Evolutionary conservation across 163 green algal species (phyloP), one percentile per base, ranked within the genome.

Genomic region (Scenedesmus sp.): DNA sequence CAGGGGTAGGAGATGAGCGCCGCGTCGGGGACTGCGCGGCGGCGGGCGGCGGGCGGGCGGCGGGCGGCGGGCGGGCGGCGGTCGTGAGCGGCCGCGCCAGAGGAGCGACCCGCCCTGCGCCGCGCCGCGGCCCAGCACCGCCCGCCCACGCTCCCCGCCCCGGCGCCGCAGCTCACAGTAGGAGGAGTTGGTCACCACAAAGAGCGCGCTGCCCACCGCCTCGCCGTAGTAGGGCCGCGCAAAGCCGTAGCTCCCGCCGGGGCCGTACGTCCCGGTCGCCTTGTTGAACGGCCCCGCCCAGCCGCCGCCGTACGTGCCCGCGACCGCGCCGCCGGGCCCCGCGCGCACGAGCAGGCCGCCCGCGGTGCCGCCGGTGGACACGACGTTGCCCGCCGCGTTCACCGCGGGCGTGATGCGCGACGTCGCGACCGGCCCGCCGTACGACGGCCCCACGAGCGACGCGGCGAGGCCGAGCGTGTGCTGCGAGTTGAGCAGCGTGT

Each of bases 161-260:
- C 10, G 51, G 11, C 29, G 39, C 2, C 6, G 51, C 51, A 20
- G 14, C 31, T n/a, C 29, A 31, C 0, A 54, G 34, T 76, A 76
- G 6, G 48, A 54, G 7, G 67, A 26, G 13, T 76, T 63, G 9
- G 26, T 28, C 9, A 77, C 34, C 31, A n/a, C 36, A 58, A 77
- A 42, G 0, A 77, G 22, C 1, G 69, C 69, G 7, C 34, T 45
- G 3, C 69, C 69, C 15, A 57, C 36, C 29, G 69, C 69, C 2
- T 26, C 11, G 33, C 69, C 69, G 54, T 29, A 44, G 54, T 77
- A 77, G 13, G 69, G 54, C 11, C 10, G 24, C n/a, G 69, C 53
- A 45, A 65, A 62, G 22, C 69, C 69, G 24, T 57, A 77, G 69
- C 50, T 77, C 3, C 53, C 54, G n/a, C 69, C 69, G 0, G 67